Conservation (phyloP, 164 flowering plant genomes). For the Piper betle region DNA sequence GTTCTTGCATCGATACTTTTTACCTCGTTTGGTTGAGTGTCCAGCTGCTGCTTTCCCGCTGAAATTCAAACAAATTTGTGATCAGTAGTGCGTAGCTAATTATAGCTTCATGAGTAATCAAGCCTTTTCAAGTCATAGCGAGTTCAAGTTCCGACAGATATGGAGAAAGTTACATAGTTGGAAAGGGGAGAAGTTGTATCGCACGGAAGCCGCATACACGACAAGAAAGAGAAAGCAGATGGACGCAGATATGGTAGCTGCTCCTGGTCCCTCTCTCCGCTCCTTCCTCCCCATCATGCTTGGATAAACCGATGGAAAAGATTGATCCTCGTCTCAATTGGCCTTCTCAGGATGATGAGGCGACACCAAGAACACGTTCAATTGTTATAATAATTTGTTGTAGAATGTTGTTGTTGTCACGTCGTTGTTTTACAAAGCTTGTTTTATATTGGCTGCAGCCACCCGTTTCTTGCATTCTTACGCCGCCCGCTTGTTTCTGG, state of each 20-base stretch:
- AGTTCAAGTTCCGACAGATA: not conserved
- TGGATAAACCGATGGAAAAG: not conserved
- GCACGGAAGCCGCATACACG: not conserved
- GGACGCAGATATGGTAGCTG: not conserved
- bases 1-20: not conserved
- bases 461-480: too few relatives aligned
- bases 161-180: not conserved
- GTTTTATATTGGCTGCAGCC: too few relatives aligned
- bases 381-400: too few relatives aligned
- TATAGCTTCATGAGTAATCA: not conserved
- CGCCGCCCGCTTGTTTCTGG: too few relatives aligned
- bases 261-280: not conserved
- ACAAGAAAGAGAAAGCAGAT: not conserved
- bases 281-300: not conserved
- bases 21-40: not conserved
- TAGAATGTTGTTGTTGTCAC: too few relatives aligned
- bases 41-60: not conserved
- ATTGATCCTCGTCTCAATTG: too few relatives aligned
- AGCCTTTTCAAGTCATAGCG: not conserved
- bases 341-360: too few relatives aligned
- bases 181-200: not conserved
- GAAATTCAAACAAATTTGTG: not conserved
- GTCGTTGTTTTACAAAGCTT: too few relatives aligned
- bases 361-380: too few relatives aligned
- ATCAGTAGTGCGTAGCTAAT: not conserved